Conservation (phyloP, 306 rosid species). For the Prunus mira region DNA sequence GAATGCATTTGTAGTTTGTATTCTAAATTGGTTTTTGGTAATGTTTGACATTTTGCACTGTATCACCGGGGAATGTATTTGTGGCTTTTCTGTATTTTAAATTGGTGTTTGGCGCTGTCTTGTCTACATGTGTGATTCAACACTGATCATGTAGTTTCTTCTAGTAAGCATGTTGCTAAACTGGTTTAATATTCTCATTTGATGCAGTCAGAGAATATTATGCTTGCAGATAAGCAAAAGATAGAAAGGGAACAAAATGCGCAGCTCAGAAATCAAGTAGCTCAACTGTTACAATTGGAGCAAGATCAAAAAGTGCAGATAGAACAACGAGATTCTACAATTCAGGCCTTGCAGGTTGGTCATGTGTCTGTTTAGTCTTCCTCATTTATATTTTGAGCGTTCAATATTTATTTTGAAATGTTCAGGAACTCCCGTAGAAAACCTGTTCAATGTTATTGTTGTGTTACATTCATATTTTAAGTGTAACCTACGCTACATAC, state of each 20-base stretch:
- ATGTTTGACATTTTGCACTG: background rate
- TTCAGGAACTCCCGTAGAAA: background rate
- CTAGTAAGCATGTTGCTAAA: conserved; percentile 24
- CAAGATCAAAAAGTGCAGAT: conserved; percentile 81
- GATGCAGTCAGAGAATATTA: conserved; percentile 79
- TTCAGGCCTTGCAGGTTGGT: conserved; percentile 79
- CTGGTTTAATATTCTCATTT: conserved; percentile 28
- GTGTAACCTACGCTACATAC: background rate
- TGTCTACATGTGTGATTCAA: conserved; percentile 5
- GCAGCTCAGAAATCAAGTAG: conserved; percentile 87
- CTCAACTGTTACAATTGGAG: conserved; percentile 78
- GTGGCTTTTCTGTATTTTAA: background rate
- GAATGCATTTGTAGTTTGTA: background rate
- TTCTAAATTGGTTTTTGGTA: background rate
- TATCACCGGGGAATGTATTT: background rate
- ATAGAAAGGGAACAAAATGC: conserved; percentile 85
- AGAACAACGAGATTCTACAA: conserved; percentile 69
- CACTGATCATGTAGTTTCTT: conserved; percentile 18
- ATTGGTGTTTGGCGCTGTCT: background rate
- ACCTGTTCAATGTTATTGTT: background rate
- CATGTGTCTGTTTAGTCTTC: background rate
- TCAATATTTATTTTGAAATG: background rate
- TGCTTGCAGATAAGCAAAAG: conserved; percentile 70
- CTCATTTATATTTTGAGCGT: background rate
- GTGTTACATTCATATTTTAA: background rate